Percentiles rank a stretch among this genome's conserved stretches.
These are phyloP conservation scores for Phaffomyces opuntiae DNA, from an alignment of 805 yeast genomes.

Conservation along the genomic window DNA sequence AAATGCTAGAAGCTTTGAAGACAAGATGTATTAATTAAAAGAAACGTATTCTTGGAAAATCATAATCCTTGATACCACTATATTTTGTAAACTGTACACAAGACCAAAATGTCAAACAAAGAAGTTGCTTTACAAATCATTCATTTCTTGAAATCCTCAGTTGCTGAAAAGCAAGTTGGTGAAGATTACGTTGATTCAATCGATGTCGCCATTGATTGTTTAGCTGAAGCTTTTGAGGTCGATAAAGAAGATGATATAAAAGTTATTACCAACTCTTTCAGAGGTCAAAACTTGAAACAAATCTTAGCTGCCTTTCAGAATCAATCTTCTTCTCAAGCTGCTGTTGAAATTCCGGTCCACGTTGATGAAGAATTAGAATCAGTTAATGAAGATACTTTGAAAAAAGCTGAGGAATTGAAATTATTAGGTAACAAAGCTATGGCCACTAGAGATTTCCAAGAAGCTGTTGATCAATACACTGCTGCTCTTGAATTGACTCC, in stretches of 20 bases:
- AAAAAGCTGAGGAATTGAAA: constrained; percentile 79
- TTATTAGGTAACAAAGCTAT: constrained; percentile 84
- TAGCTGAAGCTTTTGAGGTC: constrained; percentile 78
- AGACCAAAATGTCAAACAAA: constrained; percentile 32
- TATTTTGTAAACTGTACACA: too few species aligned
- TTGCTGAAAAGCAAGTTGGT: constrained; percentile 54
- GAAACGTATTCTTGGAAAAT: too few species aligned
- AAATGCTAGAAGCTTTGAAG: background rate
- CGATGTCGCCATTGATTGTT: constrained; percentile 90
- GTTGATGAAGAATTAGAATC: constrained; percentile 30
- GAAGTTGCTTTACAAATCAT: constrained; percentile 71
- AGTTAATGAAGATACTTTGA: constrained; percentile 45
- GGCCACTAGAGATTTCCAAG: constrained; percentile 64
- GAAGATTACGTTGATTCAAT: constrained; percentile 83
- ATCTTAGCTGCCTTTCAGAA: constrained; percentile 28
- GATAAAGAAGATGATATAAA: constrained; percentile 39
- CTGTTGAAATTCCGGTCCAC: constrained; percentile 34
- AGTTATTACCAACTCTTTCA: constrained; percentile 27
- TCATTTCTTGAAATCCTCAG: constrained; percentile 55
- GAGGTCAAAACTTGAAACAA: constrained; percentile 41
- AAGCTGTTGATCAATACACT: constrained; percentile 73
- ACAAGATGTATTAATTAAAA: background rate
- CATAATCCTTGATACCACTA: too few species aligned
- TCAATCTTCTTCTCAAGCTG: constrained; percentile 14
- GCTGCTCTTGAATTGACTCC: constrained; percentile 69